These are phyloP conservation scores for Neurospora discreta DNA, from an alignment of 495 filamentous ascomycete genomes.

Conservation along the genomic window DNA sequence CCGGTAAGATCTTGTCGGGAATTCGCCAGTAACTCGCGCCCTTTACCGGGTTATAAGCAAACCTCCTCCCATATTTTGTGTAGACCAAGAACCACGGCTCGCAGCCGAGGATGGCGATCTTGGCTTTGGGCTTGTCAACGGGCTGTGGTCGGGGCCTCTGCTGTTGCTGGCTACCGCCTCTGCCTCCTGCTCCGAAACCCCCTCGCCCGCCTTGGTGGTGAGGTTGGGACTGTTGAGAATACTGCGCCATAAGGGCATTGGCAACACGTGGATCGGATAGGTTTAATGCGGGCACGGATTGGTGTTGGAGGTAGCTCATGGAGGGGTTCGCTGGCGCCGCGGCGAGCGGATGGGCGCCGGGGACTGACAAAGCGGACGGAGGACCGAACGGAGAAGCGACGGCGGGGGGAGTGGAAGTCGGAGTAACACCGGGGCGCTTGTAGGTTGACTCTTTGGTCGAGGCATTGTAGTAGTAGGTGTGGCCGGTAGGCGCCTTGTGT, in stretches of 20 bases:
- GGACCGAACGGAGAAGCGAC: slow-evolving; percentile 1
- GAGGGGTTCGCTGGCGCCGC: slow-evolving; percentile 15
- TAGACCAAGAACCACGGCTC: slow-evolving; percentile 88
- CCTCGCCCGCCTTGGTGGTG: slow-evolving; percentile 17
- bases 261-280: slow-evolving; percentile 34
- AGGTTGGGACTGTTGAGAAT: slow-evolving; percentile 16
- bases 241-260: slow-evolving; percentile 38
- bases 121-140: slow-evolving; percentile 70
- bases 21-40: slow-evolving; percentile 90
- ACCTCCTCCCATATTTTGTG: slow-evolving; percentile 77
- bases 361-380: background rate
- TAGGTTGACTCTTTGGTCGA: slow-evolving; percentile 83
- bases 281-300: slow-evolving; percentile 29
- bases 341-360: background rate
- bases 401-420: slow-evolving; percentile 13
- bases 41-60: slow-evolving; percentile 74
- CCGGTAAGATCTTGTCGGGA: slow-evolving; percentile 71
- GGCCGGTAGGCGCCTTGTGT: slow-evolving; percentile 82
- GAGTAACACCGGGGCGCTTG: slow-evolving; percentile 45
- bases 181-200: slow-evolving; percentile 27
- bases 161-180: slow-evolving; percentile 39
- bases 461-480: slow-evolving; percentile 84
- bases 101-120: slow-evolving; percentile 65
- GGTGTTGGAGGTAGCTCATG: slow-evolving; percentile 34
- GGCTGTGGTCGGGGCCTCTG: slow-evolving; percentile 51